Base-by-base conservation (phyloP, 2,329 filamentous ascomycete genomes). In the Aspergillus udagawae region DNA sequence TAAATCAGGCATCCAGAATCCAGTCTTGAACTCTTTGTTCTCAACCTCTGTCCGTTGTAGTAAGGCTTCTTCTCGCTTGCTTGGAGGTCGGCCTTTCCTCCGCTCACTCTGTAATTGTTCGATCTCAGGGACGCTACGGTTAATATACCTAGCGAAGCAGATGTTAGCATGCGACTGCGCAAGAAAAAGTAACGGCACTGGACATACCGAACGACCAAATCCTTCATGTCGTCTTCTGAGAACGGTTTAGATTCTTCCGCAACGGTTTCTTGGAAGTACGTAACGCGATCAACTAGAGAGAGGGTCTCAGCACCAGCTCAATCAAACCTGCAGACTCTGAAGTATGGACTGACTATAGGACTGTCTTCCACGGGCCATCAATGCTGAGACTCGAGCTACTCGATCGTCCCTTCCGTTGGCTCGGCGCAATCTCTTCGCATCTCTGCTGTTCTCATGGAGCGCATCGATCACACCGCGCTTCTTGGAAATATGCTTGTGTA, bases 401-500 rank as follows among this genome's bases (percentile, higher is more conserved):
- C 90, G 90, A 67, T 94, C 88, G 68, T 97, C 92, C 74, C 94
- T 83, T 62, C 87, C 83, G 60, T 85, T 84, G 21, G 94, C 94
- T 67, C 87, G 84, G 72, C 91, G 88, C 61, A 97, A 79, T 52
- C 91, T 85, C 69, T 88, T 85, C 3, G 92, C 90, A 79, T 97
- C 91, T 64, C 94, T 83, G 59, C 92, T 96, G 72, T 91, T 91
- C 74, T 92, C 89, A 70, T 97, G 93, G 23, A 97, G 82, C 12
- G 88, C 82, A 29, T 87, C 86, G 49, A 91, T 82, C 42, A 86
- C 85, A 21, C 86, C 86, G 64, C 89, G 86, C 82, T 97, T 97
- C 79, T 96, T 96, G 35, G 86, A 80, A 63, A 97, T 93, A 63
- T 91, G 86, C 78, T 97, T 97, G 61, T 89, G 85, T 21, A 94